phyloP scores from a whole-genome alignment of 2,329 filamentous ascomycete genomes.

The Emmonsiellopsis sp. region DNA sequence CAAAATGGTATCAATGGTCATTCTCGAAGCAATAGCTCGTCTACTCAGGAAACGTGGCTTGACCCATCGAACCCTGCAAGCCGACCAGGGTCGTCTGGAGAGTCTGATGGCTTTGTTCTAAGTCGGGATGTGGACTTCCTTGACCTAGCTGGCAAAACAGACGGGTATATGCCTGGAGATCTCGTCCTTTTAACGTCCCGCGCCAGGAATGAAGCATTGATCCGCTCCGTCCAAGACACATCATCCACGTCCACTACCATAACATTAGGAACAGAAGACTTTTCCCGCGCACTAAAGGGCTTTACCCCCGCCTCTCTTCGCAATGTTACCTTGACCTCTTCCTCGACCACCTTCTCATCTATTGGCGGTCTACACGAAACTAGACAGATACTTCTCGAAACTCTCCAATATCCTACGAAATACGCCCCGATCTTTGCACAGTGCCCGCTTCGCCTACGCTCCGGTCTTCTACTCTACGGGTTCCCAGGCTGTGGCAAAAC shows the following conservation, averaged over 20 bases:
- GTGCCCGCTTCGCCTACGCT: constrained; percentile 87
- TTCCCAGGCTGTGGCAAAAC: constrained; percentile 97
- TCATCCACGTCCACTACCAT: constrained; percentile 45
- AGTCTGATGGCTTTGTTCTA: constrained; percentile 57
- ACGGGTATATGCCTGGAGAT: constrained; percentile 97
- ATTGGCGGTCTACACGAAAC: constrained; percentile 85
- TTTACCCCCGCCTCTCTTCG: constrained; percentile 93
- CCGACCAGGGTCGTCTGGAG: constrained; percentile 32
- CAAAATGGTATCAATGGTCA: constrained; percentile 22
- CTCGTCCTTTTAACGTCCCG: constrained; percentile 75
- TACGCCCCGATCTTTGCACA: constrained; percentile 97
- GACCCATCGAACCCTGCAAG: constrained; percentile 56
- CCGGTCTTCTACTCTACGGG: constrained; percentile 84
- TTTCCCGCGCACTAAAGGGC: constrained; percentile 72
- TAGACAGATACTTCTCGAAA: constrained; percentile 84
- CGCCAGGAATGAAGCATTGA: constrained; percentile 84
- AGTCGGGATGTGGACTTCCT: constrained; percentile 77
- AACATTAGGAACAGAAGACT: constrained; percentile 63
- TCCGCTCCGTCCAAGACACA: constrained; percentile 60
- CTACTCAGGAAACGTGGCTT: constrained; percentile 60
- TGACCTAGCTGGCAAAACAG: constrained; percentile 84
- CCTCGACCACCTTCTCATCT: constrained; percentile 81
- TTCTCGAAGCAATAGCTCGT: constrained; percentile 13
- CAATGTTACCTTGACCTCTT: constrained; percentile 88
- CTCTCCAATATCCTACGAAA: constrained; percentile 90